These are phyloP conservation scores for Rhizophagus clarus DNA, from an alignment of 192 early-diverging fungal species.

Conservation along the genomic window DNA sequence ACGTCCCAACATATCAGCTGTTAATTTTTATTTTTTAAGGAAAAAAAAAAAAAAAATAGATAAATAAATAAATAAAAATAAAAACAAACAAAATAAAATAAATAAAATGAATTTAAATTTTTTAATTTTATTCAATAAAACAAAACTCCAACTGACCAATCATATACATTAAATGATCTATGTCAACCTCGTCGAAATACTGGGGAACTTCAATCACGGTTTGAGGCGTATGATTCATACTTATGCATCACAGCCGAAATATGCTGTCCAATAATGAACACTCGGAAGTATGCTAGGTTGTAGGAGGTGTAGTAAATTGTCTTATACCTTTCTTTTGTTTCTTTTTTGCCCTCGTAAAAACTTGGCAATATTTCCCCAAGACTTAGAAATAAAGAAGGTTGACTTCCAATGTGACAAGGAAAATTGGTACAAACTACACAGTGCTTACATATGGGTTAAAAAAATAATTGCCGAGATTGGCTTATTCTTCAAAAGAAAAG, in stretches of 20 bases:
- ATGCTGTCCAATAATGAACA: constrained; percentile 19
- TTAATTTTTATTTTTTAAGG: neutral
- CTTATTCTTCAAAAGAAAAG: neutral
- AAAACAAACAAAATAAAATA: neutral
- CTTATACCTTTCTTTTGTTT: neutral
- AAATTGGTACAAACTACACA: neutral
- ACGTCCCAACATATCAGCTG: constrained; percentile 64
- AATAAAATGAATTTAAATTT: neutral
- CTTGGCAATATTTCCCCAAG: neutral
- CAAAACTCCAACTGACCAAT: constrained; percentile 29
- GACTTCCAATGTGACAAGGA: neutral
- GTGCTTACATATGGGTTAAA: constrained; percentile 20
- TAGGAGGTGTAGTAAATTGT: constrained; percentile 10
- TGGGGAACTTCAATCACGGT: constrained; percentile 35
- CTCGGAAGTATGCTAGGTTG: neutral
- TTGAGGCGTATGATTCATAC: constrained; percentile 23
- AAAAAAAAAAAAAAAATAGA: too few species aligned
- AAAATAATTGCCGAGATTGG: neutral
- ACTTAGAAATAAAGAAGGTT: neutral
- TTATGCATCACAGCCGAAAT: constrained; percentile 26
- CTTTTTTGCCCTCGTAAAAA: neutral
- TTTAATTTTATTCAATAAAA: neutral
- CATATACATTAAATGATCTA: constrained; percentile 33
- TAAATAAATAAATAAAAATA: neutral
- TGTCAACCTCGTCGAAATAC: constrained; percentile 30